Evolutionary conservation across 2,329 filamentous ascomycete genomes (phyloP).

Genomic region (Bipolaris bicolor): DNA sequence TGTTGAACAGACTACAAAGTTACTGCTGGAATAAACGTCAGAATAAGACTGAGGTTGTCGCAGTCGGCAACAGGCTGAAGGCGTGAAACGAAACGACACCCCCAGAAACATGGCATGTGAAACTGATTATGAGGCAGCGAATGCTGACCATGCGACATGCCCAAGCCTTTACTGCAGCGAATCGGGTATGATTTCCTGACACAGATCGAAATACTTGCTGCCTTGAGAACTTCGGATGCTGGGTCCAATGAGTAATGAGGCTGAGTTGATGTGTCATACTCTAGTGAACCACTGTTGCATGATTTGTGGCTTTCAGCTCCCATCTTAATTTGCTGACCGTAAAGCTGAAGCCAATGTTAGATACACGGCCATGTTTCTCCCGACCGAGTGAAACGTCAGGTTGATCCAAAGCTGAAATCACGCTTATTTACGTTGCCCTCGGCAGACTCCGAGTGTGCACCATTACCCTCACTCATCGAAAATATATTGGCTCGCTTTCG

Average conservation of each 20-base stretch:
- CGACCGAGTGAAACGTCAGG: not conserved
- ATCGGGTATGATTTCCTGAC: no score
- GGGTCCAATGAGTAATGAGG: no score
- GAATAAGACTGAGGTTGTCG: not conserved
- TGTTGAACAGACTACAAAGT: not conserved
- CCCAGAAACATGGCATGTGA: not conserved
- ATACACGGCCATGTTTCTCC: not conserved
- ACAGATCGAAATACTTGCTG: no score
- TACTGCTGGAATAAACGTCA: not conserved
- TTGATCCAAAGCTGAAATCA: not conserved
- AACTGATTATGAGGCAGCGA: no score
- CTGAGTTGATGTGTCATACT: no score
- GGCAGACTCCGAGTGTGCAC: not conserved
- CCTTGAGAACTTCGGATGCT: no score
- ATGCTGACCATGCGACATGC: no score
- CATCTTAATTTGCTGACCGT: no score
- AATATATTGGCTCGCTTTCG: not conserved
- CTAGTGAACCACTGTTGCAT: no score
- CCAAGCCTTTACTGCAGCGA: no score
- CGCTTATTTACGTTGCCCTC: not conserved
- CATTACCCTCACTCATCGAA: not conserved
- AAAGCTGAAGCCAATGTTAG: not conserved
- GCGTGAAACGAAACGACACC: not conserved
- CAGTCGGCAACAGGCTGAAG: not conserved
- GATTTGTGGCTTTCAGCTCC: no score